These are phyloP conservation scores for Penicillium arizonense DNA, from an alignment of 495 filamentous ascomycete genomes.

Conservation along the genomic window DNA sequence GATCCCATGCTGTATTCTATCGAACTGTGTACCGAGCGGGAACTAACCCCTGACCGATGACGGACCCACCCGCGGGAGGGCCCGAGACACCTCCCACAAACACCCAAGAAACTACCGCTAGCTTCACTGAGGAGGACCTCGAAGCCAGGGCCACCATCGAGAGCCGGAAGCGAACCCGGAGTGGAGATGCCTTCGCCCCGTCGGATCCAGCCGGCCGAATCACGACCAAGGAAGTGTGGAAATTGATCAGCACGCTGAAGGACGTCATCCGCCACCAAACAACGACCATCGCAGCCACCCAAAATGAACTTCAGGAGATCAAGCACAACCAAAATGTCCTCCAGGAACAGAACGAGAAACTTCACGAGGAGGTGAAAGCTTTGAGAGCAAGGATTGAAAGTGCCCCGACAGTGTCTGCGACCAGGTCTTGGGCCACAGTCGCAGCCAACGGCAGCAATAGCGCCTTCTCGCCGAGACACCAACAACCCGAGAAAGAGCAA, in stretches of 20 bases:
- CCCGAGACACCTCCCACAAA: no score
- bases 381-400: slow-evolving; percentile 6
- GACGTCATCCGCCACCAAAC: slow-evolving; percentile 16
- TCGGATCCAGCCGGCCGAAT: slow-evolving; percentile 15
- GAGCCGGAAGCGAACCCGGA: slow-evolving; percentile 10
- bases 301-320: no score
- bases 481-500: no score
- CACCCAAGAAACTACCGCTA: no score
- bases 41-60: no score
- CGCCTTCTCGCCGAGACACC: no score
- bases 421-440: no score
- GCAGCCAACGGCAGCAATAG: no score
- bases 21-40: no score
- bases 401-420: slow-evolving; percentile 2
- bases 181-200: slow-evolving; percentile 5
- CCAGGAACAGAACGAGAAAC: slow-evolving; percentile 15
- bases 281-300: slow-evolving; percentile 8
- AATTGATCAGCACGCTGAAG: slow-evolving; percentile 16
- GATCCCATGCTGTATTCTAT: no score
- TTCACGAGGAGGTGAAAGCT: slow-evolving; percentile 15
- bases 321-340: slow-evolving; percentile 15
- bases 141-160: not conserved
- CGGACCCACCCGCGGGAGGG: no score
- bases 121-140: not conserved
- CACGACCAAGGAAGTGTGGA: no score